phyloP scores from a whole-genome alignment of 768 basidiomycete species.

The Saitozyma sp. region DNA sequence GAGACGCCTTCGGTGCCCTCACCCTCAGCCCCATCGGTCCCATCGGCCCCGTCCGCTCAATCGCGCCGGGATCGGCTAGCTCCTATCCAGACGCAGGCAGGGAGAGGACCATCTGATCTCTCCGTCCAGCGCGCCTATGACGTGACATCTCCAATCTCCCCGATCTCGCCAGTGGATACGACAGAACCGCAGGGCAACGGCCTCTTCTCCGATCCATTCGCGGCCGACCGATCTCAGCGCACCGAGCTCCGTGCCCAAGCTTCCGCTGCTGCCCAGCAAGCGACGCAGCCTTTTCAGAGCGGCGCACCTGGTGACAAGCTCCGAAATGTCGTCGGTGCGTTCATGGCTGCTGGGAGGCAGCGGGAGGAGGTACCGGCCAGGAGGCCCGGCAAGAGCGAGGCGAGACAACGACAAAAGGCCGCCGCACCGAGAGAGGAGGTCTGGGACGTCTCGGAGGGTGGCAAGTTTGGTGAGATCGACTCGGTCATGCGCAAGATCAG shows the following conservation, averaged over 20 bases:
- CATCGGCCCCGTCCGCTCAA: slow-evolving; percentile 12
- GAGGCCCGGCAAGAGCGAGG: slow-evolving; percentile 26
- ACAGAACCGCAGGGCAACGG: slow-evolving; percentile 3
- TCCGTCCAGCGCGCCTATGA: slow-evolving; percentile 15
- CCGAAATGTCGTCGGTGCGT: slow-evolving; percentile 44
- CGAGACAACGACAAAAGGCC: slow-evolving; percentile 12
- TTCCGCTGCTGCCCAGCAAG: slow-evolving; percentile 27
- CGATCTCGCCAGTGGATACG: slow-evolving; percentile 26
- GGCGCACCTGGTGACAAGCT: slow-evolving; percentile 36
- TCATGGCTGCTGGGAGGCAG: slow-evolving; percentile 35
- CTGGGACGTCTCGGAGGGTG: slow-evolving; percentile 22
- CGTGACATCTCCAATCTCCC: slow-evolving; percentile 16
- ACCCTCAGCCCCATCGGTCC: slow-evolving; percentile 4
- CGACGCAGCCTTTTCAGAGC: slow-evolving; percentile 14
- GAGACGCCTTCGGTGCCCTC: slow-evolving; percentile 9
- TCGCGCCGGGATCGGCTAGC: slow-evolving; percentile 25
- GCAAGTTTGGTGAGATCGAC: slow-evolving; percentile 77
- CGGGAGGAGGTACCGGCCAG: slow-evolving; percentile 14
- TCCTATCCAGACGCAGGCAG: slow-evolving; percentile 12
- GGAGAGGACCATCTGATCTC: background rate
- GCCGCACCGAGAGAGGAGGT: slow-evolving; percentile 23
- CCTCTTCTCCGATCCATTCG: slow-evolving; percentile 44
- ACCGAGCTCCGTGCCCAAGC: slow-evolving; percentile 32
- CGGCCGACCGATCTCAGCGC: slow-evolving; percentile 40
- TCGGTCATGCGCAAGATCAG: slow-evolving; percentile 83